Evolutionary conservation across 2,329 filamentous ascomycete species (phyloP).

Genomic region (Talaromyces rugulosus): DNA sequence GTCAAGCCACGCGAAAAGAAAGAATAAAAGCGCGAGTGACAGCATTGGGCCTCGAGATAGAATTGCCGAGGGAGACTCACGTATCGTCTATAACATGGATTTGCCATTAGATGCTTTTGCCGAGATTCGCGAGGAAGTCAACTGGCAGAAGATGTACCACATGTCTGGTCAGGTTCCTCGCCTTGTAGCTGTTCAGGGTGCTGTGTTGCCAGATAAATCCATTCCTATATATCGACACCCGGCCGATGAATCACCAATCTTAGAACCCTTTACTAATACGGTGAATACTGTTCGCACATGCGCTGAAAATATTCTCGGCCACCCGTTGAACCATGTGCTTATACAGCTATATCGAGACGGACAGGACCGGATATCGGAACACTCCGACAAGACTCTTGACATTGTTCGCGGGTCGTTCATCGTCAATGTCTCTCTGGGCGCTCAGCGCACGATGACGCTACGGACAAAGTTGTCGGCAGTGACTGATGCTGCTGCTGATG

Average conservation of each 20-base stretch:
- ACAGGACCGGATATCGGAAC: conserved; percentile 89
- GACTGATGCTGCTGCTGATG: conserved; percentile 17
- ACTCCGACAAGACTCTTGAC: conserved; percentile 94
- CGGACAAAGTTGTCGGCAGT: conserved; percentile 59
- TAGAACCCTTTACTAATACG: conserved; percentile 69
- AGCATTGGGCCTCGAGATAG: conserved; percentile 47
- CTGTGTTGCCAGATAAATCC: conserved; percentile 59
- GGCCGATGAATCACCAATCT: conserved; percentile 76
- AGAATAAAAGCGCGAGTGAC: conserved; percentile 15
- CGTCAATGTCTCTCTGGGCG: conserved; percentile 90
- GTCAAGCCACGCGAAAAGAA: conserved; percentile 13
- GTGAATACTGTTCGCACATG: conserved; percentile 64
- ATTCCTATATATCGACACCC: conserved; percentile 94
- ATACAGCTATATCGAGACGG: conserved; percentile 92
- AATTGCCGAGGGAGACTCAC: conserved; percentile 78
- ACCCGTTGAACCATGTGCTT: conserved; percentile 82
- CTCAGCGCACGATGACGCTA: conserved; percentile 83
- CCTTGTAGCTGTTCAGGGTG: conserved; percentile 83
- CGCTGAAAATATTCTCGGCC: conserved; percentile 70
- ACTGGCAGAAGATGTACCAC: conserved; percentile 90
- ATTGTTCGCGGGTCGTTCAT: conserved; percentile 77
- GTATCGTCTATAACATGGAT: conserved; percentile 67
- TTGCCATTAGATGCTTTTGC: conserved; percentile 60
- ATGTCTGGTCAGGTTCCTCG: conserved; percentile 87
- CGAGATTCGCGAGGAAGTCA: conserved; percentile 66